Percentiles rank a stretch among this genome's conserved stretches.
Conservation (phyloP, 2,329 filamentous ascomycete species). For the Zasmidium cellare region DNA sequence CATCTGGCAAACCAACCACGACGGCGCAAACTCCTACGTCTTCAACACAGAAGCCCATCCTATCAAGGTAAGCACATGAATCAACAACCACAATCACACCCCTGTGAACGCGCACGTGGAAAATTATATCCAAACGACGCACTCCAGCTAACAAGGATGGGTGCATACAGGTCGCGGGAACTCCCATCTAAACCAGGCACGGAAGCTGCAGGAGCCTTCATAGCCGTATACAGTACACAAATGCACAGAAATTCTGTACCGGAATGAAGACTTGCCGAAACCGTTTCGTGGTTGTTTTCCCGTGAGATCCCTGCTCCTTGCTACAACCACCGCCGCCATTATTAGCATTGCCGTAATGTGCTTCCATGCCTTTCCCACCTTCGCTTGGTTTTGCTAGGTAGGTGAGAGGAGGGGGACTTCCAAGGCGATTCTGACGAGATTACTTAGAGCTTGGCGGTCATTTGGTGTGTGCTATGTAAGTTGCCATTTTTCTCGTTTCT, state of each 20-base stretch:
- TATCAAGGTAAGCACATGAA: conserved; percentile 44
- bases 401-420: too few species aligned
- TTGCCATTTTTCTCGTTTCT: neutral
- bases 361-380: too few species aligned
- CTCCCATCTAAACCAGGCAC: neutral
- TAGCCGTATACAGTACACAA: too few species aligned
- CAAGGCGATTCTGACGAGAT: too few species aligned
- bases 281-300: too few species aligned
- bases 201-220: neutral
- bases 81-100: neutral
- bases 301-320: too few species aligned
- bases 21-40: conserved; percentile 57
- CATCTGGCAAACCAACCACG: conserved; percentile 56
- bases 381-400: too few species aligned
- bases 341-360: too few species aligned
- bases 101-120: neutral
- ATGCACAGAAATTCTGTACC: too few species aligned
- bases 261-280: neutral
- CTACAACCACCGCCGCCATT: too few species aligned
- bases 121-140: neutral
- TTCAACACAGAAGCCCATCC: conserved; percentile 69
- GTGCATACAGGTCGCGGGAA: neutral
- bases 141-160: neutral
- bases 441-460: too few species aligned
- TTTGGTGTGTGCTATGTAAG: too few species aligned